A percentile compares a stretch with the other conserved stretches of the same genome.
Conservation (phyloP, 2,329 filamentous ascomycete genomes). For the Xylariomycetidae sp. region DNA sequence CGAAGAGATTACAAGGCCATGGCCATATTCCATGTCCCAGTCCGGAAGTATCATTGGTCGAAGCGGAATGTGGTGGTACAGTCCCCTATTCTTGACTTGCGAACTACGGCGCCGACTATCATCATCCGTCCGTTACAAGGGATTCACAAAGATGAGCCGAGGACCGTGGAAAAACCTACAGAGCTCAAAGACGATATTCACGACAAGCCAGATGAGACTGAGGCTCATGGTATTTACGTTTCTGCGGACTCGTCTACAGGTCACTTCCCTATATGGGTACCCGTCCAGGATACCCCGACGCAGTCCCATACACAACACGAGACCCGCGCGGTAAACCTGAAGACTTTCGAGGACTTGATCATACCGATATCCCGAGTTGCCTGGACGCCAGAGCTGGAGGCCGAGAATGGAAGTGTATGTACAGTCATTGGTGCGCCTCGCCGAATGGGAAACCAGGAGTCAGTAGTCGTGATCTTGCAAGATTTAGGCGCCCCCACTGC, state of each 20-base stretch:
- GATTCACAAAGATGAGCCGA: conserved; percentile 14
- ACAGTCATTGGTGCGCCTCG: too few species aligned
- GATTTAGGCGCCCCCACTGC: conserved; percentile 2
- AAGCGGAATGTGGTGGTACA: conserved; percentile 16
- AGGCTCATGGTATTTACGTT: conserved; percentile 21
- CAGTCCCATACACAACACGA: conserved; percentile 9
- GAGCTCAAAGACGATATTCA: conserved; percentile 12
- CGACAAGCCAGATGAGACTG: conserved; percentile 8
- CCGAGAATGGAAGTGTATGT: conserved; percentile 13
- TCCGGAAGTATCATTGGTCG: conserved; percentile 19
- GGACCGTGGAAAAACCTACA: conserved; percentile 7
- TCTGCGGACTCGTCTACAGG: conserved; percentile 1
- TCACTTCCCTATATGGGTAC: conserved; percentile 21
- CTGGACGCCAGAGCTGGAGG: conserved; percentile 21
- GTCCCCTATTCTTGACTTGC: conserved; percentile 15
- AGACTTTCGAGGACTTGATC: conserved; percentile 7
- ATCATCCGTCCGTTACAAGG: conserved; percentile 18
- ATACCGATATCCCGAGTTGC: conserved; percentile 15
- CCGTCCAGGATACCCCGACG: conserved; percentile 5
- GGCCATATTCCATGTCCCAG: conserved; percentile 9
- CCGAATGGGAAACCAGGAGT: too few species aligned
- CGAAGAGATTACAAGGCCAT: conserved; percentile 1
- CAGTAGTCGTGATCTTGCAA: conserved; percentile 11
- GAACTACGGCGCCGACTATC: conserved; percentile 3
- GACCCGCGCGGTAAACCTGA: conserved; percentile 16